A percentile compares a stretch with the other conserved stretches of the same genome.
These are phyloP conservation scores for Solanum habrochaites DNA, from an alignment of 257 asterid species.

Conservation along the genomic window DNA sequence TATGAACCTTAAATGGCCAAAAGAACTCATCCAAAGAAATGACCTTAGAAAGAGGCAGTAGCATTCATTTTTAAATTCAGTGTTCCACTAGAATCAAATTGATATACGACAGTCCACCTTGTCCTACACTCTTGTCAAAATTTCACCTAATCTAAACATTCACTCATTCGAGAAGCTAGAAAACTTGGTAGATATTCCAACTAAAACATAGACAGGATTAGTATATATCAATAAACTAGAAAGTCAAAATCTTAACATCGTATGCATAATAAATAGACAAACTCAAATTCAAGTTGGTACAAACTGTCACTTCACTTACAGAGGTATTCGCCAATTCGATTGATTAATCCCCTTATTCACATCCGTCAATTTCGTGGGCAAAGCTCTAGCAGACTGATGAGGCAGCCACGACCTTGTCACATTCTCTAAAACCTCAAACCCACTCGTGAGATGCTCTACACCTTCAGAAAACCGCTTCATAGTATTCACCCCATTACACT, in stretches of 20 bases:
- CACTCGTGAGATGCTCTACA: constrained; percentile 13
- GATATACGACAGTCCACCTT: background rate
- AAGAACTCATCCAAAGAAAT: background rate
- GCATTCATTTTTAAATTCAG: background rate
- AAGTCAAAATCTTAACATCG: background rate
- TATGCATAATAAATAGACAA: background rate
- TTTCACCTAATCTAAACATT: background rate
- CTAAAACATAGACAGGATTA: background rate
- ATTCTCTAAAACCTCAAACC: constrained; percentile 43
- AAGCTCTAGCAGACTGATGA: constrained; percentile 9
- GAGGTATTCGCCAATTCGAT: constrained; percentile 58
- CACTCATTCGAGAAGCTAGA: background rate
- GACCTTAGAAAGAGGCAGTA: background rate
- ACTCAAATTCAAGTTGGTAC: background rate
- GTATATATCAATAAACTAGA: background rate
- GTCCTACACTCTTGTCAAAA: background rate
- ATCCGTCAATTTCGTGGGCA: constrained; percentile 55
- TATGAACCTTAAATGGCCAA: background rate
- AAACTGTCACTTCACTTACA: constrained; percentile 35
- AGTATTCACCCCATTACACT: constrained; percentile 53
- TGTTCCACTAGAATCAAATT: background rate
- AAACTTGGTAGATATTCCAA: background rate
- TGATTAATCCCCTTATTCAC: constrained; percentile 44
- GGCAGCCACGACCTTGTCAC: constrained; percentile 59
- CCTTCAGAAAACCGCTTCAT: constrained; percentile 47